phyloP scores from a whole-genome alignment of 331 rosid genomes.

The Dryas integrifolia region DNA sequence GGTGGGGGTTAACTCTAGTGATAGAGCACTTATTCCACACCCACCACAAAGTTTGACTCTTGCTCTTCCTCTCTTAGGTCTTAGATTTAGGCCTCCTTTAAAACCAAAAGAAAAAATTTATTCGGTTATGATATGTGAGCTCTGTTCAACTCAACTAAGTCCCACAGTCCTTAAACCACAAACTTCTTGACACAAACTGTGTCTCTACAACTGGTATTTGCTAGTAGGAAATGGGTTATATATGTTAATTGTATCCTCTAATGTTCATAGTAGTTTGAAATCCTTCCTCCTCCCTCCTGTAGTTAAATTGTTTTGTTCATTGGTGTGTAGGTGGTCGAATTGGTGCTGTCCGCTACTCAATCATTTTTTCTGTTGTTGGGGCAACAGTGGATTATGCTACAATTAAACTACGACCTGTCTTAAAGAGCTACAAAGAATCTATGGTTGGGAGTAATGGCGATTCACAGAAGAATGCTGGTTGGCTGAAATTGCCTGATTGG shows the following conservation, averaged over 20 bases:
- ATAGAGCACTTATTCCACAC: neutral
- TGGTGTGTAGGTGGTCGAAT: slow-evolving; percentile 61
- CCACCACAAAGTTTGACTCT: neutral
- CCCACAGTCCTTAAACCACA: neutral
- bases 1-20: neutral
- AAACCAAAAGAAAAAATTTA: no score
- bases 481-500: slow-evolving; percentile 84
- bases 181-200: neutral
- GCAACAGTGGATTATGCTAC: slow-evolving; percentile 56
- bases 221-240: neutral
- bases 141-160: neutral
- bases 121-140: neutral
- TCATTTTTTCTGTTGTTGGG: slow-evolving; percentile 61
- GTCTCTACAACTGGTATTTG: neutral
- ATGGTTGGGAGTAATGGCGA: slow-evolving; percentile 27
- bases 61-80: neutral
- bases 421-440: slow-evolving; percentile 45
- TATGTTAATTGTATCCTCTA: neutral
- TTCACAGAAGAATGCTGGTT: slow-evolving; percentile 39
- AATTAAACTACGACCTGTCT: slow-evolving; percentile 40
- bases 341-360: slow-evolving; percentile 69
- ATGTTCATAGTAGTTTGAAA: neutral
- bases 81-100: neutral
- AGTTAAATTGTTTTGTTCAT: slow-evolving; percentile 16
- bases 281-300: neutral